Percentiles rank a stretch among this genome's conserved stretches.
Evolutionary conservation across 1,284 basidiomycete genomes (phyloP).

Genomic region (Malassezia brasiliensis): DNA sequence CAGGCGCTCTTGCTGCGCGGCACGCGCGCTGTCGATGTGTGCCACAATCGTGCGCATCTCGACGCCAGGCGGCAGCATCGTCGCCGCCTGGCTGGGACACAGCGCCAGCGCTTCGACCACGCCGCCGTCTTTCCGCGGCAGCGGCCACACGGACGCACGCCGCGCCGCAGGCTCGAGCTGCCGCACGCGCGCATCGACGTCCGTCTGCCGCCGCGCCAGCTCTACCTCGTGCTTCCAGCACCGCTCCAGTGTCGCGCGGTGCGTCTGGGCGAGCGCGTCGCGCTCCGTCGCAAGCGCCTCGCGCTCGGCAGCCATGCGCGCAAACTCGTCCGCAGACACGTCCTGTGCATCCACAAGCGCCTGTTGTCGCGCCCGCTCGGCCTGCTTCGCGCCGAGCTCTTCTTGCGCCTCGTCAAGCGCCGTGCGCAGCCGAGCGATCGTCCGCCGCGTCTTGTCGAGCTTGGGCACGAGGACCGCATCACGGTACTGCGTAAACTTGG

Average conservation of each 20-base stretch:
- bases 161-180: slow-evolving; percentile 29
- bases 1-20: slow-evolving; percentile 24
- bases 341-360: slow-evolving; percentile 36
- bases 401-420: slow-evolving; percentile 23
- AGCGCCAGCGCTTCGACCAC: slow-evolving; percentile 30
- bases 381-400: slow-evolving; percentile 30
- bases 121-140: slow-evolving; percentile 15
- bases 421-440: slow-evolving; percentile 29
- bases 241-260: slow-evolving; percentile 27
- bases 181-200: slow-evolving; percentile 32
- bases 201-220: slow-evolving; percentile 35
- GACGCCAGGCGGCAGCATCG: slow-evolving; percentile 33
- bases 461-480: slow-evolving; percentile 38
- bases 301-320: slow-evolving; percentile 32
- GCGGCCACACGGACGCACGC: slow-evolving; percentile 30
- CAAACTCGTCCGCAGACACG: slow-evolving; percentile 41
- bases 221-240: slow-evolving; percentile 35
- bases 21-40: slow-evolving; percentile 22
- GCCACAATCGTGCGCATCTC: slow-evolving; percentile 23
- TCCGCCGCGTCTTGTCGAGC: slow-evolving; percentile 37
- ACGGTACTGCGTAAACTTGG: slow-evolving; percentile 41
- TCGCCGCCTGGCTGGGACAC: slow-evolving; percentile 23
- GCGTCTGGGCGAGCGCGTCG: slow-evolving; percentile 24
- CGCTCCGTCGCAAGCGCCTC: slow-evolving; percentile 32
- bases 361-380: slow-evolving; percentile 27